Conservation (phyloP, 192 early-diverging fungal species). For the Jimgerdemannia lactiflua region DNA sequence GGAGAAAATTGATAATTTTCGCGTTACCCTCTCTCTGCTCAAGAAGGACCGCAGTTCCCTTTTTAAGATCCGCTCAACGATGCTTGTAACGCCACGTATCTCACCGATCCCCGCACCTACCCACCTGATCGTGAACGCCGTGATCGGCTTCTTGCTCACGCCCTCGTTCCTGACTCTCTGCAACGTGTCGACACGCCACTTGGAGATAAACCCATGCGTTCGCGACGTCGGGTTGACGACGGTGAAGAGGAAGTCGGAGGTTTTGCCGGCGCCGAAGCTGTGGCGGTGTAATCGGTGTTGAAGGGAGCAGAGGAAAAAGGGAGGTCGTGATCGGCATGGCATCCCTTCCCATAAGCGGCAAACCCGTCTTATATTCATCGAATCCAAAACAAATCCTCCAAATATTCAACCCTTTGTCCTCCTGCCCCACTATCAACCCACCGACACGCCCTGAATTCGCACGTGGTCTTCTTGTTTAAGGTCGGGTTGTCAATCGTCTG, state of each 20-base stretch:
- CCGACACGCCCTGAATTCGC: slow-evolving; percentile 47
- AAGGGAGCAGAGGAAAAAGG: no score
- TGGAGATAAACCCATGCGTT: slow-evolving; percentile 54
- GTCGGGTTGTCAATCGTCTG: slow-evolving; percentile 40
- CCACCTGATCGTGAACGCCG: slow-evolving; percentile 39
- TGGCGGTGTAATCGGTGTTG: not conserved
- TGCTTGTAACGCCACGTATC: slow-evolving; percentile 31
- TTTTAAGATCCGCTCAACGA: not conserved
- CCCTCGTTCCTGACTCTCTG: slow-evolving; percentile 42
- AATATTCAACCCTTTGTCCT: no score
- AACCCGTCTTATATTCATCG: no score
- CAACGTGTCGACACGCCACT: slow-evolving; percentile 58
- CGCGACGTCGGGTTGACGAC: slow-evolving; percentile 58
- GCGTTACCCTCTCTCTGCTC: not conserved
- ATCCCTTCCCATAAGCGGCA: no score
- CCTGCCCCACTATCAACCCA: slow-evolving; percentile 4
- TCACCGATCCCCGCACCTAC: slow-evolving; percentile 31
- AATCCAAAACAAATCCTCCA: not conserved
- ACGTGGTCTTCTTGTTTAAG: slow-evolving; percentile 36
- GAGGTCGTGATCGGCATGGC: no score
- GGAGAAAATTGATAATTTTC: not conserved
- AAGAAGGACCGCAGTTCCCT: not conserved
- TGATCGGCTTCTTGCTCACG: slow-evolving; percentile 58
- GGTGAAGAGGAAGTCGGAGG: slow-evolving; percentile 57
- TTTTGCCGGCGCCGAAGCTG: slow-evolving; percentile 58